Evolutionary conservation across 2,329 filamentous ascomycete species (phyloP), one percentile per base, ranked within the genome.

Genomic region (Trichophyton rubrum): DNA sequence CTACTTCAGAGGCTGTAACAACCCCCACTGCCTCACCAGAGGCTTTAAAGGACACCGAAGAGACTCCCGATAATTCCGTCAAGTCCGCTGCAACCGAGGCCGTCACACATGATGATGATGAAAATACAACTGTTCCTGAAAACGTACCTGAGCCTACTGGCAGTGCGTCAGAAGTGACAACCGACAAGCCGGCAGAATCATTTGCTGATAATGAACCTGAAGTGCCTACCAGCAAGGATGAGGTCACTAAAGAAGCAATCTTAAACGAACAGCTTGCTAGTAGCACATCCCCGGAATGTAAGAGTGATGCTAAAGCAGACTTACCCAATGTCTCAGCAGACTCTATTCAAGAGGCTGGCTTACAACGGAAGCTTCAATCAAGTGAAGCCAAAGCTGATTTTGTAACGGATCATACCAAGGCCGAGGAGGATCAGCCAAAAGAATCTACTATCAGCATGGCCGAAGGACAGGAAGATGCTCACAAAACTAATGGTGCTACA

Each of bases 401-500:
- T 51, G 33, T 38, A 20, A 40, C 38, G 15, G 43, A 30, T 15
- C 27, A 51, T 20, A 30, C 15, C 2, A 33, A 53, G 11, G 9
- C 9, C 15, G 49, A 27, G 5, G 6, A 22, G 27, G 8, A 13
- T n/a, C 27, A 20, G 27, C 9, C 22, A 30, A 33, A 30, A 24
- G 49, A 33, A 33, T 9, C 49, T 17, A n/a, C 20, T 13, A 20
- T 11, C 9, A 27, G 13, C 27, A 30, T 49, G 24, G 7, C n/a
- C 15, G 40, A 47, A 49, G 57, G 24, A 17, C 20, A 40, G 2
- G 17, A 40, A 3, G 22, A 51, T 3, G 40, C 17, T 15, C 40
- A 24, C 7, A 41, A 35, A 24, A 43, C 57, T 8, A 59, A 62
- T 53, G 61, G 49, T 20, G 24, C 30, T 30, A 33, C 51, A 30